Evolutionary conservation across 257 asterid genomes (phyloP).

Genomic region (Solanum chilense): DNA sequence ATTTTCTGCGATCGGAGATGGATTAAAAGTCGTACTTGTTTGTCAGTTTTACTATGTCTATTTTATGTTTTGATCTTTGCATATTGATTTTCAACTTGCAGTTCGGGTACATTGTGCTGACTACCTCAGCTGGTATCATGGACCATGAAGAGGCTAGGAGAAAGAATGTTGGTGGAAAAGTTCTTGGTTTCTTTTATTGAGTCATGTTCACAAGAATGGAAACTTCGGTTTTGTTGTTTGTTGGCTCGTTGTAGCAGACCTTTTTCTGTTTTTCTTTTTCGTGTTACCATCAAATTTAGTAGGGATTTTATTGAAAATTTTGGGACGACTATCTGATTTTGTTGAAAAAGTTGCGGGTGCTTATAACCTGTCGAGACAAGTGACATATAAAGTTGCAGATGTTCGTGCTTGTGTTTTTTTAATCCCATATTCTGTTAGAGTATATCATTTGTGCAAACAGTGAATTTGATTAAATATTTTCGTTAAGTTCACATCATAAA

Average conservation of each 20-base stretch:
- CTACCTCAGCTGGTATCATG: not conserved
- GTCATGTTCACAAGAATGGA: not conserved
- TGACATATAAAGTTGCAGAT: not conserved
- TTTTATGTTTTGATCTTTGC: not conserved
- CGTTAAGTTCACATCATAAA: not conserved
- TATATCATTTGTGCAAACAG: not conserved
- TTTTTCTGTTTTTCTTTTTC: not conserved
- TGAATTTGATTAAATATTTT: not conserved
- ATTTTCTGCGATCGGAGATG: not conserved
- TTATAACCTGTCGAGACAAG: not conserved
- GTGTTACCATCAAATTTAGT: not conserved
- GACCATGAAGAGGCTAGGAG: not conserved
- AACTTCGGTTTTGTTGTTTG: not conserved
- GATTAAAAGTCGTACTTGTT: too few species aligned
- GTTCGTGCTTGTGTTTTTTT: too few species aligned
- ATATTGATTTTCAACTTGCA: not conserved
- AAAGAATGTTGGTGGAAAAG: not conserved
- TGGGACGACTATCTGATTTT: not conserved
- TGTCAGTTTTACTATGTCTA: not conserved
- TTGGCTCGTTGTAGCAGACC: not conserved
- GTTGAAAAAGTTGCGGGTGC: not conserved
- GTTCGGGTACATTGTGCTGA: not conserved
- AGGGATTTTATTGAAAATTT: not conserved
- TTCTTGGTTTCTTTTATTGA: not conserved
- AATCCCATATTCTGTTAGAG: not conserved